A percentile compares a stretch with the other conserved stretches of the same genome.
Evolutionary conservation across 371 early-diverging fungal genomes (phyloP).

Genomic region (Actinomortierella wolfii): DNA sequence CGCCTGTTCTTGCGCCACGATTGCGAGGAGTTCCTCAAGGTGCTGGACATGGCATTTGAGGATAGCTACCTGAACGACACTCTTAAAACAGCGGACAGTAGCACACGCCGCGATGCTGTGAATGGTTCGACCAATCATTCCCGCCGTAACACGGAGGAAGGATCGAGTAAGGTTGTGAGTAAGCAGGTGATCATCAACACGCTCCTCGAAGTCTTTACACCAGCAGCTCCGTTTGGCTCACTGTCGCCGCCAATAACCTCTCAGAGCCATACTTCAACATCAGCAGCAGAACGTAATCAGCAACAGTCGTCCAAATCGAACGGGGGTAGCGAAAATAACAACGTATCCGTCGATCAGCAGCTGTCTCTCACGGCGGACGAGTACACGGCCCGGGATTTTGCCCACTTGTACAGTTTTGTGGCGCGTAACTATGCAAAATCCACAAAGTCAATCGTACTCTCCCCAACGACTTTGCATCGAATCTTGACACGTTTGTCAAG

Average conservation of each 20-base stretch:
- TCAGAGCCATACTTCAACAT: no score
- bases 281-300: no score
- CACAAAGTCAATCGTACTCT: conserved; percentile 62
- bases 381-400: conserved; percentile 47
- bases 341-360: no score
- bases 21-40: conserved; percentile 68
- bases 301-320: no score
- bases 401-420: conserved; percentile 70
- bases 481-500: conserved; percentile 64
- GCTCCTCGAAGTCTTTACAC: conserved; percentile 62
- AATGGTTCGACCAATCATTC: conserved; percentile 21
- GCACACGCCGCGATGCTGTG: conserved; percentile 19
- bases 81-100: conserved; percentile 47
- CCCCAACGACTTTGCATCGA: conserved; percentile 61
- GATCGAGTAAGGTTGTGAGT: conserved; percentile 66
- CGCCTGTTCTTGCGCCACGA: conserved; percentile 69
- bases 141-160: conserved; percentile 21
- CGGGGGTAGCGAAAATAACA: no score
- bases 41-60: conserved; percentile 69
- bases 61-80: conserved; percentile 73
- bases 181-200: conserved; percentile 80
- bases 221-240: conserved; percentile 20
- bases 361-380: no score
- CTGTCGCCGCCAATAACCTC: conserved; percentile 11
- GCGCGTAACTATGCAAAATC: conserved; percentile 70